Evolutionary conservation across 306 rosid species (phyloP).

Genomic region (Parietaria judaica): DNA sequence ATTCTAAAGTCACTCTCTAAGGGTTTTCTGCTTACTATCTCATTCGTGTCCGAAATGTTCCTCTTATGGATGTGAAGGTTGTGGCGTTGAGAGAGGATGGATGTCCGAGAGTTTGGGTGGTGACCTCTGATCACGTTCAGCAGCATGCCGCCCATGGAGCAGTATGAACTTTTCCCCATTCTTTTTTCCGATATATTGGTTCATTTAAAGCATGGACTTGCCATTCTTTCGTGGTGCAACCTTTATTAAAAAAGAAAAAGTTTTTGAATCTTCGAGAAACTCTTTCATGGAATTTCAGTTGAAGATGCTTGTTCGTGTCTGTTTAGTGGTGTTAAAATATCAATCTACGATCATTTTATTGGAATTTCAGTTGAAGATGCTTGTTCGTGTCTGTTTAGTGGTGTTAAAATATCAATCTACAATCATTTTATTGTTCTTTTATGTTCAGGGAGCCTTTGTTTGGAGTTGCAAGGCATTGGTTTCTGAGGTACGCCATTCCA

Average conservation of each 20-base stretch:
- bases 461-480: constrained; percentile 91
- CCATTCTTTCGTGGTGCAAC: too few species aligned
- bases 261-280: too few species aligned
- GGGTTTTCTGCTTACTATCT: too few species aligned
- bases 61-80: constrained; percentile 33
- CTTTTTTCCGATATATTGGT: not conserved
- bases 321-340: not conserved
- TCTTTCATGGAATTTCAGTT: too few species aligned
- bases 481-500: constrained; percentile 58
- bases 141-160: constrained; percentile 85
- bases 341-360: not conserved
- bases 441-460: constrained; percentile 81
- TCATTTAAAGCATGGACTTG: too few species aligned
- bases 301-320: not conserved
- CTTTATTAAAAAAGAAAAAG: too few species aligned
- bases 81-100: constrained; percentile 83
- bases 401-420: not conserved
- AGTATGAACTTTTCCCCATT: constrained; percentile 44
- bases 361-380: not conserved
- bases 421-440: not conserved
- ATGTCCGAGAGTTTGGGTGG: constrained; percentile 96
- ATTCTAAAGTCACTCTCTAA: not conserved
- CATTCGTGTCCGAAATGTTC: too few species aligned
- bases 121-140: constrained; percentile 70
- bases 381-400: not conserved